Conservation (phyloP, 495 filamentous ascomycete species). For the Aspergillus steynii region DNA sequence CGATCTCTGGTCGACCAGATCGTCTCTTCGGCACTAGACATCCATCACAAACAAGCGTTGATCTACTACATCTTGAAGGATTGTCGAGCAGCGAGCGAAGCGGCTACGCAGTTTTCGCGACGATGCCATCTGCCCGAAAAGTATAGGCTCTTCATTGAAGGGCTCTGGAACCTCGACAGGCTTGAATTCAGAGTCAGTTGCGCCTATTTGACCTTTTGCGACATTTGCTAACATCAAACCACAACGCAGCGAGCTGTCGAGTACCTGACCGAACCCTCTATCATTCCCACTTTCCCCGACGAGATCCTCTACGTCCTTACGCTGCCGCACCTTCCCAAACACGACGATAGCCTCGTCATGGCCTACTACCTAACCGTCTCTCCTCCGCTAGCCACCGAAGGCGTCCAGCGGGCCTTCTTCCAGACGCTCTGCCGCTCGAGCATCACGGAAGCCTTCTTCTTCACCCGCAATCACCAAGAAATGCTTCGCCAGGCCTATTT, state of each 20-base stretch:
- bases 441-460: constrained; percentile 72
- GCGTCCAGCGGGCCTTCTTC: constrained; percentile 64
- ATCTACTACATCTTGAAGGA: constrained; percentile 82
- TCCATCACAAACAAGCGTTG: constrained; percentile 74
- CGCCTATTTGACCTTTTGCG: neutral
- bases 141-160: constrained; percentile 74
- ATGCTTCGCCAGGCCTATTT: constrained; percentile 60
- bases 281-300: constrained; percentile 77
- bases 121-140: constrained; percentile 61
- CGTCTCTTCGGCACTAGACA: constrained; percentile 55
- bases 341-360: constrained; percentile 65
- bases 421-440: constrained; percentile 64
- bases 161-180: constrained; percentile 77
- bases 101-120: constrained; percentile 52
- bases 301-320: constrained; percentile 75
- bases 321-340: constrained; percentile 51
- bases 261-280: constrained; percentile 70
- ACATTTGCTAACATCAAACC: constrained; percentile 15
- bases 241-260: constrained; percentile 60
- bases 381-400: constrained; percentile 60
- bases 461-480: constrained; percentile 64
- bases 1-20: constrained; percentile 66
- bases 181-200: constrained; percentile 58
- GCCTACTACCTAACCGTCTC: constrained; percentile 75
- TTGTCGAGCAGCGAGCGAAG: constrained; percentile 55